Conservation (phyloP, 208 protist genomes). For the Plasmodiophora brassicae region DNA sequence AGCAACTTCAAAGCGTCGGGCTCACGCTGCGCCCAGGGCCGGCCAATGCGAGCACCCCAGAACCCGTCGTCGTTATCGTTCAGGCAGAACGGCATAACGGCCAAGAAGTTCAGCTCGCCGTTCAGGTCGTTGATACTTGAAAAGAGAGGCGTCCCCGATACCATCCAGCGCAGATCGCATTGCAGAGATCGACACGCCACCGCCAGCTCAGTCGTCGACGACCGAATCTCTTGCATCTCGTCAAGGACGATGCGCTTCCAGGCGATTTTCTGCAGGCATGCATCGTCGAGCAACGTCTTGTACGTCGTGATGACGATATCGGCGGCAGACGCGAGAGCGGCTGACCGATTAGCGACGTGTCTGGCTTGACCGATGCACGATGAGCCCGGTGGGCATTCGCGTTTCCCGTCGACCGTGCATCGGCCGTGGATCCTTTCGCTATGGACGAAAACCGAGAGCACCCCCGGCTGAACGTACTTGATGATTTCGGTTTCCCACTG, state of each 20-base stretch:
- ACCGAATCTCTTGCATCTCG: constrained; percentile 51
- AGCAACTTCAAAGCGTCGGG: not conserved
- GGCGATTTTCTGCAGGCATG: constrained; percentile 17
- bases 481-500: not conserved
- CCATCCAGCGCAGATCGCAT: constrained; percentile 38
- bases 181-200: constrained; percentile 6
- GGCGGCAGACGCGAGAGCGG: not conserved
- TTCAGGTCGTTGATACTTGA: constrained; percentile 47
- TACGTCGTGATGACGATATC: constrained; percentile 48
- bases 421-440: no score
- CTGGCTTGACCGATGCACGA: no score
- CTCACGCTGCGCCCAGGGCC: not conserved
- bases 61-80: constrained; percentile 41
- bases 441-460: no score
- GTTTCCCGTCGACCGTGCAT: no score
- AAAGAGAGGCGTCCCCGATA: constrained; percentile 50
- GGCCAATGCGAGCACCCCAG: constrained; percentile 17
- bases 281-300: not conserved
- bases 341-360: not conserved
- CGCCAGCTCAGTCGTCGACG: constrained; percentile 42
- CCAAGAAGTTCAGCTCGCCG: constrained; percentile 50
- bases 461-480: no score
- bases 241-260: constrained; percentile 48
- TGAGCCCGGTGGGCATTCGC: no score
- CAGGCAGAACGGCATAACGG: constrained; percentile 37